Evolutionary conservation across 192 early-diverging fungal species (phyloP), one percentile per base, ranked within the genome.

Genomic region (Lobosporangium transversale): DNA sequence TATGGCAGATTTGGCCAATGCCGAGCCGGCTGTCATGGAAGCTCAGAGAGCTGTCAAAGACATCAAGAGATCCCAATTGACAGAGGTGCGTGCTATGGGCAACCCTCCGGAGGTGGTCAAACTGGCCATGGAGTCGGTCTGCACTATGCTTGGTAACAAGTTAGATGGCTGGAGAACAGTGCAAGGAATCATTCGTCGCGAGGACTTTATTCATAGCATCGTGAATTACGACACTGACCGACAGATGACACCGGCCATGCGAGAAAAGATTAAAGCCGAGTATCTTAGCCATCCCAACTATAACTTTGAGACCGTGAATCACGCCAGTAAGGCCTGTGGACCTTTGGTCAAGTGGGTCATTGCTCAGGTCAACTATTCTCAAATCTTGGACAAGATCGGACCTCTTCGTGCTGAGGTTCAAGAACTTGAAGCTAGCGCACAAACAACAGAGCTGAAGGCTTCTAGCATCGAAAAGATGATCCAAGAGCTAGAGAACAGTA

Each of bases 341-440:
- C 98, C 98, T 26, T 81, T 99, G 32, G 94, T 95, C 24, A 90
- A 97, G 80, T 99, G 98, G 98, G 98, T 94, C 0, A 89, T 92
- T 61, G 98, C 98, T 29, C 98, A 99, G 84, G 95, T 98, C 15
- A 89, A 87, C 49, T 99, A 89, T 62, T 87, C 93, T 15, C 90
- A 93, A 53, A 99, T 99, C 55, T 71, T 99, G 56, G 95, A 98
- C 79, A 86, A 89, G 49, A 91, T 99, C 36, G 98, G 94, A 18
- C 98, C 98, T 21, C 86, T 99, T 58, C 94, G 98, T 66, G 75
- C 88, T 11, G 98, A 99, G 85, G 94, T 99, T 11, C 70, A 86
- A 50, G 79, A 91, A 55, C 85, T 99, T 42, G 93, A 98, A 83
- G 53, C 44, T 26, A 86, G 86, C 51, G 96, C 97, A 0, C 87